Base-by-base conservation (phyloP, 2,329 filamentous ascomycete genomes). In the Scytalidium sp. region DNA sequence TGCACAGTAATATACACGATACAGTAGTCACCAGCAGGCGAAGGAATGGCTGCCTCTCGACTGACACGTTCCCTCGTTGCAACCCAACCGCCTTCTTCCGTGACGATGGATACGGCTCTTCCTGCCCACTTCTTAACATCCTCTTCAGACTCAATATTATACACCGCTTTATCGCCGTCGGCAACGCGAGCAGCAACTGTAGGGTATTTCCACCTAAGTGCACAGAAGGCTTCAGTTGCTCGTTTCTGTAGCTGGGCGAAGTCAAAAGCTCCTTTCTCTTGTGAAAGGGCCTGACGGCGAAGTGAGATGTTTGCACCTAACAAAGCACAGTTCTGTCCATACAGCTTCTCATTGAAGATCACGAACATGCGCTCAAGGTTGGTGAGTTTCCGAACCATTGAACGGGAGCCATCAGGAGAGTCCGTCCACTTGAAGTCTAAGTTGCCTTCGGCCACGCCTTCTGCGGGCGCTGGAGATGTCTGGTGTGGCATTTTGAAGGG, bases 271-370 rank as follows among this genome's bases (percentile, higher is more conserved):
- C 41, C 39, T 19, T 45, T n/a, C n/a, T n/a, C n/a, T n/a, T n/a
- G n/a, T n/a, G n/a, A n/a, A n/a, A n/a, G n/a, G n/a, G n/a, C n/a
- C n/a, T n/a, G n/a, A n/a, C n/a, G n/a, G n/a, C n/a, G 21, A 25
- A 52, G n/a, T 2, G 43, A 43, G 10, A 52, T 23, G 7, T 40
- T 27, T 6, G 50, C 50, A 5, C 50, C 47, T 15, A 52, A 47
- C 19, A 45, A 52, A 3, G 47, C 40, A 21, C 50, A 50, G 25
- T 52, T 49, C 19, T 52, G 50, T n/a, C 50, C 47, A 25, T 50
- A 42, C 1, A 50, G 44, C 20, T 52, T 45, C 19, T 39, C 20
- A 21, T 52, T 52, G 19, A 50, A 43, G n/a, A 47, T 42, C 11
- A 40, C 43, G 41, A 50, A 52, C 44, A 52, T 50, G 20, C 47